Evolutionary conservation across 108 stramenopile species (phyloP), one percentile per base, ranked within the genome.

Genomic region (Licmophora abbreviata): DNA sequence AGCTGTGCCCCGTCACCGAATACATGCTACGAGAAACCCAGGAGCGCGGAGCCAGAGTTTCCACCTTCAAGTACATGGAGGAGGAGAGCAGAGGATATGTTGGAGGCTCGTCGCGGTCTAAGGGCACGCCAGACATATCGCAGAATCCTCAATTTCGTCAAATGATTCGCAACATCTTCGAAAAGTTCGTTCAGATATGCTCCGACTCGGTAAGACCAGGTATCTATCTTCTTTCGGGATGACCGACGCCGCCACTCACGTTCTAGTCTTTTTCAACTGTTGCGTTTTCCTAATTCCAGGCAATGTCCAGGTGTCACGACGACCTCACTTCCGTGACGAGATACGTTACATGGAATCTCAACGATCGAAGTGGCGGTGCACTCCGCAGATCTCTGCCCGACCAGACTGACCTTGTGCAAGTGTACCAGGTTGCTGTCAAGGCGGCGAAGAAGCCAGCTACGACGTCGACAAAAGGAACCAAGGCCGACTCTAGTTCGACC

Each of bases 341-440:
- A 58, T 95, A 85, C 48, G 91, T 95, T 17, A 95, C 94, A n/a
- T 95, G 90, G 90, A 89, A 95, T 65, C 69, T 95, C 33, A 76
- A 89, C 69, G 88, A 92, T 45, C 56, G 88, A 29, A 74, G 80
- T 44, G 66, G 79, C 32, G 85, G 88, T 36, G 85, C 87, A 28
- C 80, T 92, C 35, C 73, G 63, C 18, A 66, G 86, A 31, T 79
- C 88, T 3, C 79, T 90, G 6, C 90, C 85, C 27, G 83, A 89
- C 56, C 73, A 80, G 29, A 63, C 73, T 41, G 77, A 83, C 59
- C 64, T 81, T 58, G 71, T 84, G 8, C 59, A 62, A 29, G 72
- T 84, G 15, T 80, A 84, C 55, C 73, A 84, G 47, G 78, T 79
- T 44, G 78, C 76, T 0, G 73, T 76, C 9, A 64, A 72, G 53